Evolutionary conservation across 495 filamentous ascomycete genomes (phyloP).

Genomic region (Aspergillus ellipticus): DNA sequence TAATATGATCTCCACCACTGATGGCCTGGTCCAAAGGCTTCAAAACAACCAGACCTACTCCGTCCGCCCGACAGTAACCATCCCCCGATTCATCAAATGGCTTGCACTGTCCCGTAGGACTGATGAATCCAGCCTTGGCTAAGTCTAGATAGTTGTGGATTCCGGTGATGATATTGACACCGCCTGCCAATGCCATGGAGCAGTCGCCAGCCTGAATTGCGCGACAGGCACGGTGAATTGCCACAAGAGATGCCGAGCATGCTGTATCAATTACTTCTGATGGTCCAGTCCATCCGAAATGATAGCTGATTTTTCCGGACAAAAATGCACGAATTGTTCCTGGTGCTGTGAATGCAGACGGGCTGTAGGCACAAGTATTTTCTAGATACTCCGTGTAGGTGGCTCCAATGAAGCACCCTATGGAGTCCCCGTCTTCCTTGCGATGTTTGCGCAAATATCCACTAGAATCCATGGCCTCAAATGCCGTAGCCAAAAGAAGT

Average conservation of each 20-base stretch:
- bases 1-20: conserved; percentile 55
- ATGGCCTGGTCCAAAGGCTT: conserved; percentile 58
- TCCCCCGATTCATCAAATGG: conserved; percentile 62
- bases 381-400: conserved; percentile 28
- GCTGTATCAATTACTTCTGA: conserved; percentile 33
- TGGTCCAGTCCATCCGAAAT: conserved; percentile 41
- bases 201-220: conserved; percentile 6
- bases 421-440: conserved; percentile 25
- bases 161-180: conserved; percentile 30
- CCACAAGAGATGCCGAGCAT: conserved; percentile 28
- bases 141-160: conserved; percentile 17
- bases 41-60: conserved; percentile 57
- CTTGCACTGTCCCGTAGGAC: conserved; percentile 45
- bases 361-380: conserved; percentile 25
- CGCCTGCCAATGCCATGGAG: conserved; percentile 21
- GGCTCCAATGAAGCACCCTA: conserved; percentile 22
- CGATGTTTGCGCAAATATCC: conserved; percentile 19
- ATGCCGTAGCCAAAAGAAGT: conserved; percentile 37
- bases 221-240: conserved; percentile 23
- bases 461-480: conserved; percentile 39
- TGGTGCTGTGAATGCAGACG: conserved; percentile 30
- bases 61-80: conserved; percentile 67
- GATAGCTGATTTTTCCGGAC: conserved; percentile 29
- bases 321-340: conserved; percentile 29
- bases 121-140: conserved; percentile 22